A percentile compares a stretch with the other conserved stretches of the same genome.
phyloP scores from a whole-genome alignment of 352 stramenopile species.

The Globisporangium recalcitrans region DNA sequence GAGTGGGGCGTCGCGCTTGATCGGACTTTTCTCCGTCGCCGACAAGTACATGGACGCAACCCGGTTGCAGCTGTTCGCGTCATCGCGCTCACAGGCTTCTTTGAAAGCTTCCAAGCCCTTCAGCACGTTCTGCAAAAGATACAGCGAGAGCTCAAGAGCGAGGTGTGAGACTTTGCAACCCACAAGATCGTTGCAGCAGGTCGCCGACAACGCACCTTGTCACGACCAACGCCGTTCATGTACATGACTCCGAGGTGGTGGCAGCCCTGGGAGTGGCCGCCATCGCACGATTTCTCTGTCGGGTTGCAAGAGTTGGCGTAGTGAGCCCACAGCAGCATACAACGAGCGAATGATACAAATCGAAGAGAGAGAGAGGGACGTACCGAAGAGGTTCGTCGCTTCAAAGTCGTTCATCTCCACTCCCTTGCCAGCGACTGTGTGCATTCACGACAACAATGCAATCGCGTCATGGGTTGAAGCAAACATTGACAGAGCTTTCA shows the following conservation, averaged over 20 bases:
- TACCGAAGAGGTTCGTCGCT: constrained; percentile 70
- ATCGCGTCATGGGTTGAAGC: no score
- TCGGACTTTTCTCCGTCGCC: constrained; percentile 21
- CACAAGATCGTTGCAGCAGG: background rate
- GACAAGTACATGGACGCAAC: constrained; percentile 75
- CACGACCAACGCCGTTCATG: constrained; percentile 58
- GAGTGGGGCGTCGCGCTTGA: constrained; percentile 42
- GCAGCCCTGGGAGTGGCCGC: constrained; percentile 66
- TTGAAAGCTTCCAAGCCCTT: constrained; percentile 73
- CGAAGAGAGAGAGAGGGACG: background rate
- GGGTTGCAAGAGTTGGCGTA: background rate
- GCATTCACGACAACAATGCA: no score
- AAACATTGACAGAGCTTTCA: background rate
- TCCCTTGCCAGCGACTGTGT: constrained; percentile 72
- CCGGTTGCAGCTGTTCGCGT: constrained; percentile 79
- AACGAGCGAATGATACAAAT: background rate
- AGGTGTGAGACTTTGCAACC: background rate
- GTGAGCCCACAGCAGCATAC: background rate
- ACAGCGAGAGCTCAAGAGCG: background rate
- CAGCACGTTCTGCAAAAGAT: constrained; percentile 33
- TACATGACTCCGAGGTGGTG: constrained; percentile 86
- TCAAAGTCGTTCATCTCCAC: constrained; percentile 60
- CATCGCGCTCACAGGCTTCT: constrained; percentile 65
- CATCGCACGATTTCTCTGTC: constrained; percentile 74
- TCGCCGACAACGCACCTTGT: constrained; percentile 38